Conservation (phyloP, 2,329 filamentous ascomycete genomes). For the Colletotrichum paranaense region DNA sequence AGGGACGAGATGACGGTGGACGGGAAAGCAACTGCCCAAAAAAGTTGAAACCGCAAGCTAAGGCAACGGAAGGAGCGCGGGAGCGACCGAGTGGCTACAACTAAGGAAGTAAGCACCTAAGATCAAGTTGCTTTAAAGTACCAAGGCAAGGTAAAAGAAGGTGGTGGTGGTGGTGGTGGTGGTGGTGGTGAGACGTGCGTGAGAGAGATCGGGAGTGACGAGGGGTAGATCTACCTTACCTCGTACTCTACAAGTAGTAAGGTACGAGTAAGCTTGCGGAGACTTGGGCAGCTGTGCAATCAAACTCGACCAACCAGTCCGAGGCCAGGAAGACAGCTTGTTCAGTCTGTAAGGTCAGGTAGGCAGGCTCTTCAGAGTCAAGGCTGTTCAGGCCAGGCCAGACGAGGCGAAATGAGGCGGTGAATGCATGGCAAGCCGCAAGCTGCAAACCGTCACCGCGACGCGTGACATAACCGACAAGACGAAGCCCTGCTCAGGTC, state of each 20-base stretch:
- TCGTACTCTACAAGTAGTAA: not conserved
- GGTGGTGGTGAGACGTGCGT: not conserved
- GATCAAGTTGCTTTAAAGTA: not conserved
- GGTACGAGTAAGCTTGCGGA: no score
- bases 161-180: not conserved
- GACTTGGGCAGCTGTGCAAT: not conserved
- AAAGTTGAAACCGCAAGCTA: not conserved
- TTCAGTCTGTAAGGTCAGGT: no score
- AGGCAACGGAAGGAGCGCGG: slow-evolving; percentile 18
- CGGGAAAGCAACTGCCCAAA: not conserved
- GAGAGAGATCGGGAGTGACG: not conserved
- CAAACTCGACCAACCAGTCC: not conserved
- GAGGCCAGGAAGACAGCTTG: not conserved
- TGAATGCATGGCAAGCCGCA: not conserved
- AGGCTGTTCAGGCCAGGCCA: not conserved
- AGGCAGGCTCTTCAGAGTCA: not conserved
- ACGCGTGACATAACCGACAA: slow-evolving; percentile 1
- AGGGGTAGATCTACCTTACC: not conserved
- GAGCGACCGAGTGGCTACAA: slow-evolving; percentile 10
- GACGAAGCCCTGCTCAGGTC: slow-evolving; percentile 5
- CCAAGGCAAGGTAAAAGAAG: no score
- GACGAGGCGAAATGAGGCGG: slow-evolving; percentile 20
- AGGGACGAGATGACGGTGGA: not conserved
- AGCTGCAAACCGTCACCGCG: not conserved
- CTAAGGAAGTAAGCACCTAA: not conserved